Evolutionary conservation across 139 green algal genomes (phyloP).

Genomic region (Closterium sp.): DNA sequence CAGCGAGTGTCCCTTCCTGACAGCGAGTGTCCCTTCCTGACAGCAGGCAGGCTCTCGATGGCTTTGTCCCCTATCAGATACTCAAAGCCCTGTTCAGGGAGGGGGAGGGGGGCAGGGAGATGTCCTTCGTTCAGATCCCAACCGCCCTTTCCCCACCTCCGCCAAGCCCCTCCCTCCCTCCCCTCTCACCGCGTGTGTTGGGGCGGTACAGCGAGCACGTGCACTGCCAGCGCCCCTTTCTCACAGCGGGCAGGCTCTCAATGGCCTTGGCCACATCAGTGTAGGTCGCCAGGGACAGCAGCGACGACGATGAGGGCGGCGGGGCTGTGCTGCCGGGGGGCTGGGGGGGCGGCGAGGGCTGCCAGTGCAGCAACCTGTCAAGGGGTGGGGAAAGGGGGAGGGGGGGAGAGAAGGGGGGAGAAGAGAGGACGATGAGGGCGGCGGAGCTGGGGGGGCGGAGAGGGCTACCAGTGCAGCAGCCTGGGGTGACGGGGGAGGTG

Average conservation of each 20-base stretch:
- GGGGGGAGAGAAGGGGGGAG: background rate
- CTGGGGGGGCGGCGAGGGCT: background rate
- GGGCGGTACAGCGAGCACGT: conserved; percentile 33
- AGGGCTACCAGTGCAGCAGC: too few species aligned
- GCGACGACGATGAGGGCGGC: background rate
- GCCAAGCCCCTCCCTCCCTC: background rate
- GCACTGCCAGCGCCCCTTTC: conserved; percentile 32
- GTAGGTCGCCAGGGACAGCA: conserved; percentile 26
- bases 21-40: background rate
- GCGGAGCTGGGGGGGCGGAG: too few species aligned
- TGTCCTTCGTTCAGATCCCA: too few species aligned
- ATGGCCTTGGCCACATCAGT: conserved; percentile 19
- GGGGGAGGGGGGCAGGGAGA: too few species aligned
- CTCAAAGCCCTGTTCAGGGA: too few species aligned
- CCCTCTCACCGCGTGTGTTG: conserved; percentile 7
- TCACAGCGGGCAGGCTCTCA: conserved; percentile 14
- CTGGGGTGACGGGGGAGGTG: too few species aligned
- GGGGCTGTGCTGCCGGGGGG: background rate
- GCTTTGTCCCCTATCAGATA: too few species aligned
- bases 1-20: too few species aligned
- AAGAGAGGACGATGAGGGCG: background rate
- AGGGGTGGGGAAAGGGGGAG: background rate
- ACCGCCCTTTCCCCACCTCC: background rate
- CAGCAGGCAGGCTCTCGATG: too few species aligned
- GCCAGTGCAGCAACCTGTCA: conserved; percentile 27